Evolutionary conservation across 441 rosid species (phyloP).

Genomic region (Sinapis alba): DNA sequence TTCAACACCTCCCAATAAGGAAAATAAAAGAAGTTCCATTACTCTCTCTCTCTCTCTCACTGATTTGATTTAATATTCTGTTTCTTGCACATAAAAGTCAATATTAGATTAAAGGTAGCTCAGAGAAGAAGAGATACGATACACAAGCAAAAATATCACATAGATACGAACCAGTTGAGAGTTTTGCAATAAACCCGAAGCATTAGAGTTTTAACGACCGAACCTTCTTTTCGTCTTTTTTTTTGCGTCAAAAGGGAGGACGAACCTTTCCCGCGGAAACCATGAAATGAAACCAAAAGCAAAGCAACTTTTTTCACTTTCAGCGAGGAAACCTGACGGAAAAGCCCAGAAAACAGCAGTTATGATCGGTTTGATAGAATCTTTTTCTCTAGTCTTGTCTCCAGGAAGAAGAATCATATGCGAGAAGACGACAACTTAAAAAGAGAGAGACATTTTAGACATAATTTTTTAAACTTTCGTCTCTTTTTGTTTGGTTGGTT

Average conservation of each 20-base stretch:
- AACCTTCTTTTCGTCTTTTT: slow-evolving; percentile 38
- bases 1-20: slow-evolving; percentile 29
- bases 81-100: slow-evolving; percentile 22
- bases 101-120: slow-evolving; percentile 15
- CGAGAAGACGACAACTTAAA: slow-evolving; percentile 55
- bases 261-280: slow-evolving; percentile 58
- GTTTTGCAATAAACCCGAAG: not conserved
- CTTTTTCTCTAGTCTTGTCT: slow-evolving; percentile 20
- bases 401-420: slow-evolving; percentile 12
- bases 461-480: not conserved
- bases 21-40: not conserved
- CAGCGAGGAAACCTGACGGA: slow-evolving; percentile 3
- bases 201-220: not conserved
- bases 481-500: not conserved
- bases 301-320: slow-evolving; percentile 21
- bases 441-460: slow-evolving; percentile 32
- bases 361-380: slow-evolving; percentile 21
- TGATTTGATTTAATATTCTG: slow-evolving; percentile 35
- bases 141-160: slow-evolving; percentile 1
- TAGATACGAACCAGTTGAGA: not conserved
- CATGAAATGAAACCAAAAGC: slow-evolving; percentile 14
- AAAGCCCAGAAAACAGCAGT: slow-evolving; percentile 21
- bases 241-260: slow-evolving; percentile 19
- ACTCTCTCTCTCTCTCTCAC: not conserved
- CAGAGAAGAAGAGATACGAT: slow-evolving; percentile 15